Evolutionary conservation across 1,284 basidiomycete species (phyloP).

Genomic region (Leccinum angustisporum): DNA sequence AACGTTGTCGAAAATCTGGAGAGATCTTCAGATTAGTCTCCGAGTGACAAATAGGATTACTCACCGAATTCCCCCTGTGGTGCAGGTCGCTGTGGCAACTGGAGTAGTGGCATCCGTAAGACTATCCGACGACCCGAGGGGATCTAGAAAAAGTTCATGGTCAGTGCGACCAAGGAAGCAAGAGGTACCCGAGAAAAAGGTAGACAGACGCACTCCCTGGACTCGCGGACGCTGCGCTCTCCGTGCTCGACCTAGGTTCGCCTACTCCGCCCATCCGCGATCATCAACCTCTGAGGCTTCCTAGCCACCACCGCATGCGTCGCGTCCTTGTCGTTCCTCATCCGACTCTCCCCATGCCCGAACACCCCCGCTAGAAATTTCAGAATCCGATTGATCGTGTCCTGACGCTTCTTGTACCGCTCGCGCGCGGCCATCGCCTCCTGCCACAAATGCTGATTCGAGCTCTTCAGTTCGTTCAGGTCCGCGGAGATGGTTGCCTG

Average conservation of each 20-base stretch:
- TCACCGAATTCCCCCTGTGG: too few species aligned
- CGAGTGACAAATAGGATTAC: too few species aligned
- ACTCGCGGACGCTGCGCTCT: slow-evolving; percentile 29
- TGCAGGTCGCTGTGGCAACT: too few species aligned
- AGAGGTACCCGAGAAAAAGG: not conserved
- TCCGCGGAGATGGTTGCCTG: slow-evolving; percentile 89
- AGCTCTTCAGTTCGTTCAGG: slow-evolving; percentile 83
- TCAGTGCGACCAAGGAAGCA: not conserved
- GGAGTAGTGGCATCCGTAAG: slow-evolving; percentile 13
- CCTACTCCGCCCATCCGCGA: slow-evolving; percentile 51
- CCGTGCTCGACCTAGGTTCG: slow-evolving; percentile 28
- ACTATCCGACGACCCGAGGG: slow-evolving; percentile 33
- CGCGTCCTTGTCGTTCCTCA: slow-evolving; percentile 45
- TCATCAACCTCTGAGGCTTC: slow-evolving; percentile 61
- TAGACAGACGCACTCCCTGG: slow-evolving; percentile 12
- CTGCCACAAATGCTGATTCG: slow-evolving; percentile 91
- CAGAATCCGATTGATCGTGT: slow-evolving; percentile 96
- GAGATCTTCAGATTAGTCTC: too few species aligned
- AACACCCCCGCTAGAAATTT: slow-evolving; percentile 94
- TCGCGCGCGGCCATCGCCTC: slow-evolving; percentile 82
- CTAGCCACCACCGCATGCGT: slow-evolving; percentile 50
- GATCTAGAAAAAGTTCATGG: slow-evolving; percentile 19
- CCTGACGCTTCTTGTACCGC: slow-evolving; percentile 88
- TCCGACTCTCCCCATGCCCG: slow-evolving; percentile 52
- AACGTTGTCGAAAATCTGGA: too few species aligned